Percentiles rank a stretch among this genome's conserved stretches.
Conservation (phyloP, 148 eudicot genomes). For the Diospyros kaki region DNA sequence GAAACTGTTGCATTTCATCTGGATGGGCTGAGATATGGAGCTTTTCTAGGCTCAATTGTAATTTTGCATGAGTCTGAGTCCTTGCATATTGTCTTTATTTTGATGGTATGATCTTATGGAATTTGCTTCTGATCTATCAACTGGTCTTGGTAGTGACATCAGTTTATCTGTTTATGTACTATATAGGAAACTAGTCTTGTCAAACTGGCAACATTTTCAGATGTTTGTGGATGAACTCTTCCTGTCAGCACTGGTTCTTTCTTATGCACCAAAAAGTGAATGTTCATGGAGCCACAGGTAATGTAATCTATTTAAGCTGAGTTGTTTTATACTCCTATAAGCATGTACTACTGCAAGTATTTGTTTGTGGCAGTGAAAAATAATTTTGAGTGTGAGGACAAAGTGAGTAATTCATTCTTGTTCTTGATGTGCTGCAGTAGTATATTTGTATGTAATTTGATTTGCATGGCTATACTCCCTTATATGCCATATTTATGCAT, state of each 20-base stretch:
- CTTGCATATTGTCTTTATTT: neutral
- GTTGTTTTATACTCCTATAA: neutral
- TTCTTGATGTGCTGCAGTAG: slow-evolving; percentile 3
- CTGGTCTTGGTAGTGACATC: neutral
- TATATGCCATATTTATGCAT: neutral
- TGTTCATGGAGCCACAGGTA: slow-evolving; percentile 91
- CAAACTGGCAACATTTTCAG: slow-evolving; percentile 32
- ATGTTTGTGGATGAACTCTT: slow-evolving; percentile 49
- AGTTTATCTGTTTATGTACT: slow-evolving; percentile 7
- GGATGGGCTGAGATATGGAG: neutral
- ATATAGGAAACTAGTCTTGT: slow-evolving; percentile 66
- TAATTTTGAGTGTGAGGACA: neutral
- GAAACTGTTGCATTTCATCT: neutral
- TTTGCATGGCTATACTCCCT: neutral
- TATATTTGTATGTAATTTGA: neutral
- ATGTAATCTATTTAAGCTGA: neutral
- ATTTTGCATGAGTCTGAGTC: neutral
- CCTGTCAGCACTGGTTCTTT: slow-evolving; percentile 62
- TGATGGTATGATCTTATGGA: neutral
- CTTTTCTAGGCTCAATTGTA: neutral
- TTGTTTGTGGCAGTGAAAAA: neutral
- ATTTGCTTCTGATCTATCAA: neutral
- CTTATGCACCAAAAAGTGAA: slow-evolving; percentile 88
- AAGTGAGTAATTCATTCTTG: neutral
- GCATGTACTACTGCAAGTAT: neutral